Base-by-base conservation (phyloP, 768 basidiomycete species). In the Panellus pusillus region DNA sequence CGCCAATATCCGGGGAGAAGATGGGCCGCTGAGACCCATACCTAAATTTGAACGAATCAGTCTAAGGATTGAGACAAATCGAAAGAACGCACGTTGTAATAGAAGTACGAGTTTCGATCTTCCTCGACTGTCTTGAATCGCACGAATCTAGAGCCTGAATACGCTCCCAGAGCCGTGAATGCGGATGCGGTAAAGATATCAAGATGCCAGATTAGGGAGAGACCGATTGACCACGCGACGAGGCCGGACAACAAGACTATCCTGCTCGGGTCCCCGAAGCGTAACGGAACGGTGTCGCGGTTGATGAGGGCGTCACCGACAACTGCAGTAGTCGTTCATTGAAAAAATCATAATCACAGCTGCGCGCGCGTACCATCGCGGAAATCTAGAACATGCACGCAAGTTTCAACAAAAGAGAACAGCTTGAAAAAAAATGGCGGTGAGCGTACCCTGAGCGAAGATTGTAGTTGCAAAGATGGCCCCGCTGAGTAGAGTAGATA, bases 231-330 rank as follows among this genome's bases (percentile, higher is more conserved):
- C 75, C 75, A 76, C 0, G 61, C 44, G 0, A 72, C 61, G 2
- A 76, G 61, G 9, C 65, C 65, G 8, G 67, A 12, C 6, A 70
- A 62, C 29, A 71, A 65, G 20, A 58, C 63, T 5, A 28, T 31
- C 3, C 68, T 60, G 13, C 64, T 59, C 9, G 61, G 40, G 3
- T 19, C 32, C 1, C 76, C 76, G 53, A 70, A 70, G 27, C 70
- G 67, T 50, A 78, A 70, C 1, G 77, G 76, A n/a, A 78, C 57
- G 0, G 76, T 78, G 5, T 65, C 39, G 6, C 76, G 70, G 13
- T 74, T 70, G 6, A 68, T 67, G 41, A 68, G 44, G 4, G 60
- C 60, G 47, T 78, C 77, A 1, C 77, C 76, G 13, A 63, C 61
- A 13, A 68, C 57, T 58, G 32, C 13, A 18, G 35, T 9, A 17